Base-by-base conservation (phyloP, 2,329 filamentous ascomycete genomes). In the Aspergillus aculeatus region DNA sequence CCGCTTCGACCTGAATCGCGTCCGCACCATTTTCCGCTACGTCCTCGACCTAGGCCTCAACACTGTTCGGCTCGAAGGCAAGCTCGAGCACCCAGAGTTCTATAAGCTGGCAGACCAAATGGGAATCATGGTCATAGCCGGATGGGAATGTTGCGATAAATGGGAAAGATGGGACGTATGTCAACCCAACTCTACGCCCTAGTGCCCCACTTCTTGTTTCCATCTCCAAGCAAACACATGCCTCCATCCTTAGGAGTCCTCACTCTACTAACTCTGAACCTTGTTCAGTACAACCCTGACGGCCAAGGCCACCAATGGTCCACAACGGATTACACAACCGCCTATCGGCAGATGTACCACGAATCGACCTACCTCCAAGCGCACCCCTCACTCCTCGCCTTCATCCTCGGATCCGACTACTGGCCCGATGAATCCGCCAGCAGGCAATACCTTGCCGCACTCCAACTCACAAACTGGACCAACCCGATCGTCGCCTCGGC, bases 141-240 rank as follows among this genome's bases (percentile, higher is more conserved):
- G 86, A 0, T 89, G 85, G 85, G 85, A 88, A 61, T 89, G 86
- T 70, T 89, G 86, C 68, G 83, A 88, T 64, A 88, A 88, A 68
- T 89, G 86, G 86, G 86, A 89, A 66, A 83, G 81, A 0, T 89
- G 85, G 85, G 70, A 67, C 16, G 73, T 74, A 58, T 60, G 67
- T 3, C 26, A 52, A 1, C 7, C 1, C 9, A 16, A 32, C 32
- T 14, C 9, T n/a, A n/a, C n/a, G n/a, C n/a, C n/a, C n/a, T n/a
- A n/a, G n/a, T n/a, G n/a, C n/a, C n/a, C n/a, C n/a, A n/a, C n/a
- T n/a, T n/a, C n/a, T n/a, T n/a, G n/a, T 32, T n/a, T 19, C 49
- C 3, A 53, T 4, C 16, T 24, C 14, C 44, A 14, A 6, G 16
- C 47, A 35, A 38, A 50, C 14, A n/a, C 10, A 35, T 35, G 5